Percentiles rank a stretch among this genome's conserved stretches.
phyloP scores from a whole-genome alignment of 2,329 filamentous ascomycete genomes.

The Colletotrichum sp. region DNA sequence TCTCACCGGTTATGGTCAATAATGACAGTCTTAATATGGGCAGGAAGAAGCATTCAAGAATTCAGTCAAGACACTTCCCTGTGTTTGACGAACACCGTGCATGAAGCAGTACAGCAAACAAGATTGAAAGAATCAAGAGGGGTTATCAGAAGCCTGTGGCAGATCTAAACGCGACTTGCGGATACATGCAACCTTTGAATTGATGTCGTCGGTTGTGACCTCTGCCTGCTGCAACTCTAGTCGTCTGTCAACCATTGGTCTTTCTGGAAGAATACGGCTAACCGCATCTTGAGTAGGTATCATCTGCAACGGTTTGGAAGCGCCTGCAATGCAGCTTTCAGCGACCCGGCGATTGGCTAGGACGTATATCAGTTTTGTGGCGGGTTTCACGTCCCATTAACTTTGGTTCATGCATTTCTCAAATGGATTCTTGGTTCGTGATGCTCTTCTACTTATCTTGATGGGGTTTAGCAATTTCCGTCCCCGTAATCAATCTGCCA shows the following conservation, averaged over 20 bases:
- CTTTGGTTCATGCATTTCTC: not conserved
- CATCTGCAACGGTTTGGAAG: not conserved
- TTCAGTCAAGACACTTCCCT: not conserved
- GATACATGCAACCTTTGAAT: not conserved
- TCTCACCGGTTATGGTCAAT: not conserved
- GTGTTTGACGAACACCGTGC: not conserved
- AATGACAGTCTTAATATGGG: not conserved
- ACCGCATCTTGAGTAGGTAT: not conserved
- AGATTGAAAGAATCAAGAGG: not conserved
- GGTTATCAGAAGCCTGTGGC: not conserved
- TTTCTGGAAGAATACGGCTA: not conserved
- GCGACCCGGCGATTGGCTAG: not conserved
- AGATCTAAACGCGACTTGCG: not conserved
- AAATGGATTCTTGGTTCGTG: not conserved
- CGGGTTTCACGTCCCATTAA: not conserved
- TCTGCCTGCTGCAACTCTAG: not conserved
- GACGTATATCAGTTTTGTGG: not conserved
- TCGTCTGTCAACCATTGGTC: not conserved
- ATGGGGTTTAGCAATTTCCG: not conserved
- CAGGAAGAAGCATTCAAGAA: not conserved
- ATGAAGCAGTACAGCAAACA: not conserved
- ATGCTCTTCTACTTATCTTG: not conserved
- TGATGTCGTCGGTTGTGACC: not conserved
- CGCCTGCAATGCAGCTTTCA: not conserved
- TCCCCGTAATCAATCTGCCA: not conserved